A percentile compares a stretch with the other conserved stretches of the same genome.
These are phyloP conservation scores for Elaphomyces granulatus DNA, from an alignment of 495 filamentous ascomycete species.

Conservation along the genomic window DNA sequence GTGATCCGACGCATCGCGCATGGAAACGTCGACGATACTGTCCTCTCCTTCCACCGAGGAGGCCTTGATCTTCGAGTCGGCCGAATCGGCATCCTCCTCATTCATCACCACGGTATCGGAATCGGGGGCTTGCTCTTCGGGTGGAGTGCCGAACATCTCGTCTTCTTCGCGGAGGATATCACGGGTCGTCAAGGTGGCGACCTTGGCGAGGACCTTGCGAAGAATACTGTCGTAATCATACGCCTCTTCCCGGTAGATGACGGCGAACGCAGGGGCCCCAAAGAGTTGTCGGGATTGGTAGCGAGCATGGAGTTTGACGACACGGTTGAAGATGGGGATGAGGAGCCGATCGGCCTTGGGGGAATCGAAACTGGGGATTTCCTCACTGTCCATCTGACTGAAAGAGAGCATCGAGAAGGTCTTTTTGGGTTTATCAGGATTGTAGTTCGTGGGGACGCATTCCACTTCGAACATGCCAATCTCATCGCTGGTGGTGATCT, in stretches of 20 bases:
- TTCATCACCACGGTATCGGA: constrained; percentile 58
- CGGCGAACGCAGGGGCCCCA: constrained; percentile 44
- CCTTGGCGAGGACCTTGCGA: constrained; percentile 42
- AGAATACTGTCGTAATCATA: constrained; percentile 45
- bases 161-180: constrained; percentile 41
- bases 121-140: constrained; percentile 24
- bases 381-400: constrained; percentile 41
- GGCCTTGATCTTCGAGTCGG: constrained; percentile 54
- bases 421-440: constrained; percentile 34
- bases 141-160: constrained; percentile 13
- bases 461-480: constrained; percentile 73
- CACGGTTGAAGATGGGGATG: constrained; percentile 66
- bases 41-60: constrained; percentile 78
- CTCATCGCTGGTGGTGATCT: constrained; percentile 46
- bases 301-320: constrained; percentile 34
- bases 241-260: constrained; percentile 46
- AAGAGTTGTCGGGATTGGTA: constrained; percentile 28
- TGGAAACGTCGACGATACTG: constrained; percentile 78
- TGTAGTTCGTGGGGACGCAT: constrained; percentile 58
- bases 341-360: constrained; percentile 55
- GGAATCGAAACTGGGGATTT: constrained; percentile 42
- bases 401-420: constrained; percentile 28
- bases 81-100: constrained; percentile 59
- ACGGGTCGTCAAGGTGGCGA: constrained; percentile 45
- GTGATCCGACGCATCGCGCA: constrained; percentile 44